These are phyloP conservation scores for Hanseniaspora sp. DNA, from an alignment of 1,139 yeast genomes.

Conservation along the genomic window DNA sequence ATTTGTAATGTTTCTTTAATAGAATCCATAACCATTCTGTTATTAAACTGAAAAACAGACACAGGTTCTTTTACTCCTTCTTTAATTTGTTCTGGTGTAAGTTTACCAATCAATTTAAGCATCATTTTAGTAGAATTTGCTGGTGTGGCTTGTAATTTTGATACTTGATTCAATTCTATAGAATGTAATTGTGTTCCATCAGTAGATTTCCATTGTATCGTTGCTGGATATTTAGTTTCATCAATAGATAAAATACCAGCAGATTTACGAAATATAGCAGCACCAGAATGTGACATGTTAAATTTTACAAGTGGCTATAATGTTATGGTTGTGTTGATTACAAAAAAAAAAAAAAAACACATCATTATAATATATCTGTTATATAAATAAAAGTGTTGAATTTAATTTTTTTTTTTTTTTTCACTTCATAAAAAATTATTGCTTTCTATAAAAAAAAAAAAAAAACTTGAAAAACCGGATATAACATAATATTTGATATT, in stretches of 20 bases:
- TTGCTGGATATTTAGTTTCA: slow-evolving; percentile 58
- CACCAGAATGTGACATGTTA: slow-evolving; percentile 40
- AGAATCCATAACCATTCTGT: slow-evolving; percentile 64
- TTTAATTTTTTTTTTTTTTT: too few species aligned
- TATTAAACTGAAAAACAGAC: slow-evolving; percentile 50
- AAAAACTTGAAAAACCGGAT: not conserved
- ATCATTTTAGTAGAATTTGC: slow-evolving; percentile 60
- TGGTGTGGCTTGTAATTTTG: slow-evolving; percentile 65
- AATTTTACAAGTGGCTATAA: too few species aligned
- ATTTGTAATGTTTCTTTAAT: slow-evolving; percentile 61
- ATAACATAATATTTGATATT: too few species aligned
- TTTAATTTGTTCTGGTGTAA: slow-evolving; percentile 24
- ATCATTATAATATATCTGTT: too few species aligned
- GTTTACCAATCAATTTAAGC: slow-evolving; percentile 45
- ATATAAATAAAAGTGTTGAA: too few species aligned
- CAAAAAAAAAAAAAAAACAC: too few species aligned
- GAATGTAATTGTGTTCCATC: slow-evolving; percentile 42
- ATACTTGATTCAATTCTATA: slow-evolving; percentile 41
- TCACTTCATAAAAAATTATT: too few species aligned
- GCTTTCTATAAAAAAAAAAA: not conserved
- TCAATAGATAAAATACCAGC: slow-evolving; percentile 56
- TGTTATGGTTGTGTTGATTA: too few species aligned
- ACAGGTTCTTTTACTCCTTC: slow-evolving; percentile 36
- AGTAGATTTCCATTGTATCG: slow-evolving; percentile 60
- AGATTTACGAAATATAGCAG: slow-evolving; percentile 55